These are phyloP conservation scores for Scytalidium sp. DNA, from an alignment of 2,329 filamentous ascomycete species.

Conservation along the genomic window DNA sequence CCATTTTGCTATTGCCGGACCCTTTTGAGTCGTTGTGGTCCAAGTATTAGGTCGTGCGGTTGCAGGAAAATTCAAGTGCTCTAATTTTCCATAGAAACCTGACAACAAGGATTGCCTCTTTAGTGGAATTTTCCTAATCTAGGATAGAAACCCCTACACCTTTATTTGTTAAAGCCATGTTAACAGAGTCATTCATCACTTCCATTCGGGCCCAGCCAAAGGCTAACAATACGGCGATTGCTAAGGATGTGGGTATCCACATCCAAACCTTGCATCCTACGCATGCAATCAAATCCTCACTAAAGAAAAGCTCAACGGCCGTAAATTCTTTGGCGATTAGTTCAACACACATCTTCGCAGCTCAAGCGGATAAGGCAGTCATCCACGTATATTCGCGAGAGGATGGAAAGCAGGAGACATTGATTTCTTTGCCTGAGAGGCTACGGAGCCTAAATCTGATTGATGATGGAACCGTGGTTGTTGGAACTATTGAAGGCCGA, in stretches of 20 bases:
- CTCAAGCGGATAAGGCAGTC: slow-evolving; percentile 86
- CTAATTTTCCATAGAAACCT: too few species aligned
- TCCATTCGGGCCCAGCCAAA: slow-evolving; percentile 55
- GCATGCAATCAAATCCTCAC: slow-evolving; percentile 69
- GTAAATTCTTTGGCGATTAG: slow-evolving; percentile 77
- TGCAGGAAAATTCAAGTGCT: too few species aligned
- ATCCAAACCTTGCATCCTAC: slow-evolving; percentile 78
- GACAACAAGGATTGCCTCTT: too few species aligned
- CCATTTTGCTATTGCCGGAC: too few species aligned
- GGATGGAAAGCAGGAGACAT: slow-evolving; percentile 82
- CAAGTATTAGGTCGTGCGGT: too few species aligned
- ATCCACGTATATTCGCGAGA: slow-evolving; percentile 87
- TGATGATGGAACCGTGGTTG: slow-evolving; percentile 64
- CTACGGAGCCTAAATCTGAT: slow-evolving; percentile 76
- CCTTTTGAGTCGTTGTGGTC: too few species aligned
- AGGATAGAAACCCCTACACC: too few species aligned
- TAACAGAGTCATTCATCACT: slow-evolving; percentile 59
- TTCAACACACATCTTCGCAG: slow-evolving; percentile 82
- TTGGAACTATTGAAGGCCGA: slow-evolving; percentile 83
- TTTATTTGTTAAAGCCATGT: slow-evolving; percentile 41
- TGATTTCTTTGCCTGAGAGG: slow-evolving; percentile 82
- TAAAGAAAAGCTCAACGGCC: slow-evolving; percentile 90
- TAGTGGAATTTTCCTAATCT: too few species aligned
- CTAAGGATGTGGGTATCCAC: slow-evolving; percentile 85
- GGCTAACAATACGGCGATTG: slow-evolving; percentile 59